A percentile compares a stretch with the other conserved stretches of the same genome.
Evolutionary conservation across 176 grass and related monocot genomes (phyloP).

Genomic region (Oropetium thomaeum): DNA sequence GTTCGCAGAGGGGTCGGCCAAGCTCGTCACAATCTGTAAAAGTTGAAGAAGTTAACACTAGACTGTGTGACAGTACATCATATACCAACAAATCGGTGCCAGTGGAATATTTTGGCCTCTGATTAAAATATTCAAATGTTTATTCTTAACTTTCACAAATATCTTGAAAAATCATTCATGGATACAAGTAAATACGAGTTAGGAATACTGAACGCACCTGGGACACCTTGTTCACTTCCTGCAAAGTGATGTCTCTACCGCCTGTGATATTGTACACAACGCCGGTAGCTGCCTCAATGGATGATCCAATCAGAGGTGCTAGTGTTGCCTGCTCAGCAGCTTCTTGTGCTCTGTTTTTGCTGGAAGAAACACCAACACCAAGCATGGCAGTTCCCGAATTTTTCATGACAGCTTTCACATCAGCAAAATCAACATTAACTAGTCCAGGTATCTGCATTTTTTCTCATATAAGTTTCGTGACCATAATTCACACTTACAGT

Average conservation of each 20-base stretch:
- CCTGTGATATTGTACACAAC: conserved; percentile 97
- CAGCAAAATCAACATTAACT: conserved; percentile 98
- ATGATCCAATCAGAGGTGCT: conserved; percentile 92
- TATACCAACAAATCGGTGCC: background rate
- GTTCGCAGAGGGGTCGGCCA: conserved; percentile 92
- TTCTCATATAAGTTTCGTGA: background rate
- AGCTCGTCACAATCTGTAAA: conserved; percentile 86
- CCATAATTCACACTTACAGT: background rate
- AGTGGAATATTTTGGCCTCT: background rate
- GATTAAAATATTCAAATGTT: background rate
- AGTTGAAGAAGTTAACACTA: background rate
- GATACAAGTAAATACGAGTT: background rate
- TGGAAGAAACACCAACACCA: conserved; percentile 79
- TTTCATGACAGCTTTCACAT: conserved; percentile 97
- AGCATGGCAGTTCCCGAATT: conserved; percentile 97
- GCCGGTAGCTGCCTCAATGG: conserved; percentile 83
- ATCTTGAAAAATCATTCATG: background rate
- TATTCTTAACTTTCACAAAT: background rate
- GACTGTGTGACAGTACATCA: background rate
- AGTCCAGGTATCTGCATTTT: conserved; percentile 80
- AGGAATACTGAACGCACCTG: conserved; percentile 46
- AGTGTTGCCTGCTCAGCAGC: conserved; percentile 96
- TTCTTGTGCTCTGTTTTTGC: conserved; percentile 92
- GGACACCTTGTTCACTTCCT: conserved; percentile 95
- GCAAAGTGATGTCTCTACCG: conserved; percentile 93